Percentiles rank a stretch among this genome's conserved stretches.
Evolutionary conservation across 805 yeast species (phyloP).

Genomic region (Lipomyces mesembrius): DNA sequence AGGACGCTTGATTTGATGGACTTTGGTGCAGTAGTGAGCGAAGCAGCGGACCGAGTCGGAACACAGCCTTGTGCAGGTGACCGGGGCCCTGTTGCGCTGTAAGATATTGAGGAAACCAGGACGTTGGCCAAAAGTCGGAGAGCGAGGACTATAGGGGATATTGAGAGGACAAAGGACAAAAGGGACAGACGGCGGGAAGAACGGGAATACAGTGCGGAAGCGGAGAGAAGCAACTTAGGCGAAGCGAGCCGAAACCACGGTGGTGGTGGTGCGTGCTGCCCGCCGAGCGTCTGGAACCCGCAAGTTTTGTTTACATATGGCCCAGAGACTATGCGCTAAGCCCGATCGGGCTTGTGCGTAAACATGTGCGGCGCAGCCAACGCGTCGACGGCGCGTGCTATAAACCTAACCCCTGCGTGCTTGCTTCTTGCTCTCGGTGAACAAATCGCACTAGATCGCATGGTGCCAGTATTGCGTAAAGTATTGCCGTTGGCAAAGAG

Average conservation of each 20-base stretch:
- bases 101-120: background rate
- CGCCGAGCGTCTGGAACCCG: background rate
- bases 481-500: too few species aligned
- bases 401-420: too few species aligned
- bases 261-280: background rate
- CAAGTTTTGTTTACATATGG: background rate
- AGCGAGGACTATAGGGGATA: background rate
- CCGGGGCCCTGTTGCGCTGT: background rate
- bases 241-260: background rate
- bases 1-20: background rate
- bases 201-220: background rate
- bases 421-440: too few species aligned
- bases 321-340: background rate
- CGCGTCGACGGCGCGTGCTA: background rate
- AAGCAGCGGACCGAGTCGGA: conserved; percentile 4
- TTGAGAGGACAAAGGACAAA: background rate
- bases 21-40: background rate
- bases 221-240: background rate
- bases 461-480: too few species aligned
- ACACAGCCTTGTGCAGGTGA: conserved; percentile 1
- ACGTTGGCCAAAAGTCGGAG: background rate
- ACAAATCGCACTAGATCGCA: too few species aligned
- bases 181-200: background rate
- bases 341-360: background rate
- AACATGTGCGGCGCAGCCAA: conserved; percentile 1